Evolutionary conservation across 1,284 basidiomycete genomes (phyloP).

Genomic region (Earliella scabrosa): DNA sequence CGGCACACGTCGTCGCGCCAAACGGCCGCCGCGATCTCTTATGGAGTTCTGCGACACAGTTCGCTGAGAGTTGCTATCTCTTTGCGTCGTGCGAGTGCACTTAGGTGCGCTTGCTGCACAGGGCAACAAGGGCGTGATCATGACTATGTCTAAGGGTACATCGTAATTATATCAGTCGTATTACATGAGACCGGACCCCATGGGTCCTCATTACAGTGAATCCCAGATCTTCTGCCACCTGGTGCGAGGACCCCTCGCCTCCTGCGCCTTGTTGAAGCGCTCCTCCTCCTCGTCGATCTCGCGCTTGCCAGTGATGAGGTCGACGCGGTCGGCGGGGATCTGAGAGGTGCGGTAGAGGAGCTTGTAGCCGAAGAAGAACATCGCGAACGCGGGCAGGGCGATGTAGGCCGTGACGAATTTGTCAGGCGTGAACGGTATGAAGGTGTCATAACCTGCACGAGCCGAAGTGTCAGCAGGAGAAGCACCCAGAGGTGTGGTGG

Average conservation of each 20-base stretch:
- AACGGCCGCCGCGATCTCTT: not conserved
- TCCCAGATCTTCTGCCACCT: constrained; percentile 46
- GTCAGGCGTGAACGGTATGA: constrained; percentile 58
- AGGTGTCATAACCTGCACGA: constrained; percentile 39
- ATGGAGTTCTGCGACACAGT: no score
- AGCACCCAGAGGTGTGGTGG: not conserved
- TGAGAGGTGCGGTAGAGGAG: constrained; percentile 53
- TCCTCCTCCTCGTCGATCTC: constrained; percentile 72
- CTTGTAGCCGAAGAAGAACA: constrained; percentile 66
- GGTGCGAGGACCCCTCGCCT: constrained; percentile 43
- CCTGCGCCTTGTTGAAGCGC: constrained; percentile 46
- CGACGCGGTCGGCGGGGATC: constrained; percentile 59
- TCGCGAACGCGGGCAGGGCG: constrained; percentile 56
- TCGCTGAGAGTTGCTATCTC: no score
- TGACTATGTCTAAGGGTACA: no score
- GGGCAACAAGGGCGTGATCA: no score
- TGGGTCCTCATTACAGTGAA: constrained; percentile 37
- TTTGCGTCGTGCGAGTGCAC: no score
- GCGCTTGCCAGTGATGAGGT: constrained; percentile 64
- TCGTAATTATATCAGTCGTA: constrained; percentile 1
- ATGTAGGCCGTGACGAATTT: constrained; percentile 70
- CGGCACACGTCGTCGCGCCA: constrained; percentile 24
- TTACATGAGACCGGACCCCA: not conserved
- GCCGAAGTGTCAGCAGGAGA: not conserved
- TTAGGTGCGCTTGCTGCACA: no score